Conservation (phyloP, 2,329 filamentous ascomycete species). For the Exophiala aquamarina region DNA sequence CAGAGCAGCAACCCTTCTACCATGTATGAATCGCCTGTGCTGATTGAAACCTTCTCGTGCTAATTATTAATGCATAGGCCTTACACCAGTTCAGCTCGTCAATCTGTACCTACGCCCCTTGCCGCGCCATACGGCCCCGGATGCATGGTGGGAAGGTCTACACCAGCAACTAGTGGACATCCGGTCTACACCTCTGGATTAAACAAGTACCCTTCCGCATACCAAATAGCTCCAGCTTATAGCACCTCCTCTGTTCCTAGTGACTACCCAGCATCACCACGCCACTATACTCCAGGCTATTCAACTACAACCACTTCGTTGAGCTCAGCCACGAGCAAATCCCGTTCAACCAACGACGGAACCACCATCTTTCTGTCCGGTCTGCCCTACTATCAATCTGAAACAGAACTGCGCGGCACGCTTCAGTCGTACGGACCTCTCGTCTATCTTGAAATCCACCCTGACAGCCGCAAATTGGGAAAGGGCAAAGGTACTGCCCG, state of each 20-base stretch:
- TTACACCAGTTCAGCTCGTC: constrained; percentile 1
- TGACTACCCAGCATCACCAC: too few species aligned
- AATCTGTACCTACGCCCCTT: not conserved
- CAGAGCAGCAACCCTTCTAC: too few species aligned
- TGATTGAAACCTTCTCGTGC: not conserved
- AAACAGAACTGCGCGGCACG: constrained; percentile 17
- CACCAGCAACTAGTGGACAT: not conserved
- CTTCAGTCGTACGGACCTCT: constrained; percentile 19
- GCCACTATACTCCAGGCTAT: too few species aligned
- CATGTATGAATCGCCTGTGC: too few species aligned
- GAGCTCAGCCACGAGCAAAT: not conserved
- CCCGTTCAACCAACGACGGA: constrained; percentile 15
- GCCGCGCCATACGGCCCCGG: constrained; percentile 4
- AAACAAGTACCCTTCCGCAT: not conserved
- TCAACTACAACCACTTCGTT: not conserved
- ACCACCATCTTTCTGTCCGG: constrained; percentile 22
- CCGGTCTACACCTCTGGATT: not conserved
- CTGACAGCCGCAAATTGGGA: constrained; percentile 14
- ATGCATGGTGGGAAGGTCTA: not conserved
- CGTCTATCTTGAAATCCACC: constrained; percentile 23
- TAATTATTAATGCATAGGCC: not conserved
- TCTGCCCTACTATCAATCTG: constrained; percentile 18
- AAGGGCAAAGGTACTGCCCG: constrained; percentile 24
- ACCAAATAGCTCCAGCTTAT: too few species aligned
- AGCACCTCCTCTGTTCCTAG: too few species aligned